Evolutionary conservation across 140 eudicot genomes (phyloP).

Genomic region (Eryngium alpinum): DNA sequence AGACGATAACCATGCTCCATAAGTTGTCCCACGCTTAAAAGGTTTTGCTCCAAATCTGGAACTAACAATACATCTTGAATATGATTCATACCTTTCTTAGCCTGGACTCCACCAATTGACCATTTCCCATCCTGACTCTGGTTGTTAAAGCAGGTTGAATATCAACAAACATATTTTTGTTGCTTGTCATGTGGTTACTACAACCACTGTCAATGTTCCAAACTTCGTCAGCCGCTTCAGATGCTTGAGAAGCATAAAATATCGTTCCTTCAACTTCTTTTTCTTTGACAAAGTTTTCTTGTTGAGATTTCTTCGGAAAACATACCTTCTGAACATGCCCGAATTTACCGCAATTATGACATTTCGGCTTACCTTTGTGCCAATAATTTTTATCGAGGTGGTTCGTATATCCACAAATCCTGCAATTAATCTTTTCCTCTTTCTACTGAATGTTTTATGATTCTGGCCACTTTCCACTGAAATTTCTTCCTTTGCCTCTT

Average conservation of each 20-base stretch:
- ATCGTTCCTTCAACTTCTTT: not conserved
- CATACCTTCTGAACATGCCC: not conserved
- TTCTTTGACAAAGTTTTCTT: not conserved
- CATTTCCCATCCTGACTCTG: not conserved
- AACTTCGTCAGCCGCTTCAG: not conserved
- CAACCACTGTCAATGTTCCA: not conserved
- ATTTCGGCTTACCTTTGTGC: constrained; percentile 4
- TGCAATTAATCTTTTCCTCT: not conserved
- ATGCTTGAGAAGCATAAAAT: not conserved
- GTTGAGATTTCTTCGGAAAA: not conserved
- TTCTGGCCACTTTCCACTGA: not conserved
- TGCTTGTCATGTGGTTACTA: not conserved
- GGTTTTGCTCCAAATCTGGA: not conserved
- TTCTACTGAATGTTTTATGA: not conserved
- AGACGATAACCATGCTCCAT: too few relatives aligned
- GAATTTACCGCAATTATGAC: not conserved
- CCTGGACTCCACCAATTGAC: not conserved
- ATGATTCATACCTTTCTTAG: not conserved
- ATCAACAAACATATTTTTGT: not conserved
- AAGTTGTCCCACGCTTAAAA: too few relatives aligned
- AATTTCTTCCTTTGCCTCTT: not conserved
- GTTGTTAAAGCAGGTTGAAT: not conserved
- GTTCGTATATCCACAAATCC: not conserved
- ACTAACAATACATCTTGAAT: not conserved
- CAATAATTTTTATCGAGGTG: not conserved